Base-by-base conservation (phyloP, 2,329 filamentous ascomycete genomes). In the Tympanopsis confertula region DNA sequence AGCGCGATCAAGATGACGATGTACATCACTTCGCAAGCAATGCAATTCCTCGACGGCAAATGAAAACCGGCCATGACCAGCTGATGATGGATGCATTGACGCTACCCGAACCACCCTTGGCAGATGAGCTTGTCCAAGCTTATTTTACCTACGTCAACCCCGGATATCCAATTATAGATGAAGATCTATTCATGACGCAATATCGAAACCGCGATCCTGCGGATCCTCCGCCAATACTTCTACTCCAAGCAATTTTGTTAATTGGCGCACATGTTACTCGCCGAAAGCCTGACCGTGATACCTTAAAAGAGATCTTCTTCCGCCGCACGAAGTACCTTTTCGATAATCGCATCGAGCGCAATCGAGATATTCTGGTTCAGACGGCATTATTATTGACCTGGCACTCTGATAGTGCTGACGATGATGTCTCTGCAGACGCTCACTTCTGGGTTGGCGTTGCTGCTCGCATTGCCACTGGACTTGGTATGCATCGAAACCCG, bases 371-470 rank as follows among this genome's bases (percentile, higher is more conserved):
- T 20, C 57, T 73, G 36, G 59, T 74, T n/a, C 71, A 74, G 48
- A 65, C 65, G 3, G 67, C 69, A 2, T 52, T 74, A 17, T 57
- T 74, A 1, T 45, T 74, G 38, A 72, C 68, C 2, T 74, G 70
- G 71, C 65, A 71, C 43, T 65, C 67, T 1, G 67, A 74, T 36
- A 13, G 30, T 18, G 62, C 66, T 13, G 66, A 68, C 18, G 70
- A 74, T 43, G 68, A 72, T 47, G 64, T 73, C 5, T 55, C 67
- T 4, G 65, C 67, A 28, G 73, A 74, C 44, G 62, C 65, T 13
- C 70, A 58, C 54, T 54, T 56, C 41, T 74, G 69, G 69, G 57
- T 72, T 5, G 70, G 70, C 2, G 57, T 69, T 3, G 70, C 68
- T 4, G 59, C 60, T 14, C 59, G 69, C 4, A 69, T 66, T 22